Base-by-base conservation (phyloP, 768 basidiomycete genomes). In the Naematelia aurantialba region DNA sequence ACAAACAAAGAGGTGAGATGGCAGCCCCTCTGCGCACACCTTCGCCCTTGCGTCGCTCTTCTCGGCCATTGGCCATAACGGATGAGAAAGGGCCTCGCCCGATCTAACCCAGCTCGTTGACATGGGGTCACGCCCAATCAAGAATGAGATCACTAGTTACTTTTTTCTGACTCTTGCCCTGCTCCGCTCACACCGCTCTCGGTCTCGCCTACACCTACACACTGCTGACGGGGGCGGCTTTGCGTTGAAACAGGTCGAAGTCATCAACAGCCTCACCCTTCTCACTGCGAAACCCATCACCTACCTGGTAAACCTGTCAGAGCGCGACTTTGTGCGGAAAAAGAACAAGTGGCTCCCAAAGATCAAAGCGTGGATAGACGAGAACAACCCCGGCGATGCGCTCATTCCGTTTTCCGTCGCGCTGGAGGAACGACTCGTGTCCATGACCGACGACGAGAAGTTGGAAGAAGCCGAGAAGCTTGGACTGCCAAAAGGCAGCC, bases 321-420 rank as follows among this genome's bases (percentile, higher is more conserved):
- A 98, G 78, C 84, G 85, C 65, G 96, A 99, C 76, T 99, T 89
- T 70, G 79, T 89, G 60, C 87, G 96, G 64, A 98, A 97, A 80
- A 98, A 97, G 85, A 98, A 97, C 81, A 98, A 97, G 82, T 98
- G 96, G 93, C 79, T 98, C 29, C 84, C 92, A 19, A 96, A 94
- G 81, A 98, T 98, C 82, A 97, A 97, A 77, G 88, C 79, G 26
- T 99, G 96, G 96, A 94, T 99, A 72, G 93, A 97, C 79, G 83
- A 85, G 73, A 84, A 98, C 80, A 97, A 96, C 80, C 86, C 94
- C 1, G 96, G 96, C 52, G 96, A 99, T 70, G 84, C 85, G 17
- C 83, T 99, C 62, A 94, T 99, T 65, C 96, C 96, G 12, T 97
- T 98, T 82, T 93, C 91, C 26, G 96, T 99, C 54, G 84, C 93